A percentile compares a stretch with the other conserved stretches of the same genome.
Evolutionary conservation across 163 green algal genomes (phyloP).

Genomic region (Chloroidium sp.): DNA sequence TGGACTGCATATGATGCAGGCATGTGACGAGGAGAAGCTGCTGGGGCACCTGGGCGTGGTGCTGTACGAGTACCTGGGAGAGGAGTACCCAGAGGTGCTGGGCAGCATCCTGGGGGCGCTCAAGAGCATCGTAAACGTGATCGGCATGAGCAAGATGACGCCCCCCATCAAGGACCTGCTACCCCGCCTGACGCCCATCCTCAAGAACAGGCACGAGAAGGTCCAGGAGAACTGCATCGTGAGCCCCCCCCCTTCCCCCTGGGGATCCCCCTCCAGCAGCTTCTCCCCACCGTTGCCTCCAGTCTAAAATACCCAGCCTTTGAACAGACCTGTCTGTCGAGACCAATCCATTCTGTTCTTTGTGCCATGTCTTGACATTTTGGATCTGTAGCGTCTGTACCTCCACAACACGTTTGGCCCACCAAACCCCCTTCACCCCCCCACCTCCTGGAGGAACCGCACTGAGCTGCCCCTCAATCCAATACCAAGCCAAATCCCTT

Average conservation of each 20-base stretch:
- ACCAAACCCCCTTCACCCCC: no score
- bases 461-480: no score
- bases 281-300: no score
- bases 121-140: slow-evolving; percentile 93
- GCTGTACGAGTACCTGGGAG: slow-evolving; percentile 96
- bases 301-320: no score
- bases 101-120: slow-evolving; percentile 94
- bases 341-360: no score
- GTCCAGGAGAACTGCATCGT: slow-evolving; percentile 98
- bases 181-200: slow-evolving; percentile 92
- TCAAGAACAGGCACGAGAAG: slow-evolving; percentile 93
- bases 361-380: no score
- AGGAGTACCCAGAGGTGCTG: slow-evolving; percentile 99
- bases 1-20: slow-evolving; percentile 3
- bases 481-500: no score
- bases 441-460: no score
- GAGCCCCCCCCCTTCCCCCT: neutral
- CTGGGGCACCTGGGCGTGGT: slow-evolving; percentile 95
- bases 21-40: slow-evolving; percentile 93
- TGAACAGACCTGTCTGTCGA: no score
- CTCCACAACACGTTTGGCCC: no score
- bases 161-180: slow-evolving; percentile 99
- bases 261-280: no score
- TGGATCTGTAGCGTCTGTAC: no score
- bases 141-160: slow-evolving; percentile 98